Base-by-base conservation (phyloP, 2,329 filamentous ascomycete species). In the Pseudogymnoascus verrucosus region DNA sequence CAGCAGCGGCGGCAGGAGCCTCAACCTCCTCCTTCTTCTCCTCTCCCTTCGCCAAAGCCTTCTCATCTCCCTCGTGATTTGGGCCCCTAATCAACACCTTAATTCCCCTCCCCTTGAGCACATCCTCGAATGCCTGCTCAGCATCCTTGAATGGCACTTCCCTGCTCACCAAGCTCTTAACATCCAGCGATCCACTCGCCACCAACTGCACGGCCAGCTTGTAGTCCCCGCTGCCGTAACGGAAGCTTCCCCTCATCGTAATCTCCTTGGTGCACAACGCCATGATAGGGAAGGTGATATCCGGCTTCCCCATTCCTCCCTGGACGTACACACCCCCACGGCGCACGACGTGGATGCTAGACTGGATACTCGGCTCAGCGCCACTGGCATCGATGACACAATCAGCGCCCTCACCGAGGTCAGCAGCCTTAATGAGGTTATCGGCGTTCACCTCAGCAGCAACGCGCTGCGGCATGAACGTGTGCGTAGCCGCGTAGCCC, bases 241-340 rank as follows among this genome's bases (percentile, higher is more conserved):
- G 85, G 82, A 98, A 98, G 67, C 88, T 93, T 21, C 93, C 93
- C 73, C 89, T 90, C 57, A 90, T 83, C 10, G 88, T 96, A 61
- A 96, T 81, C 80, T 98, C 93, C 79, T 97, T 97, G 61, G 87
- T 82, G 75, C 92, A 96, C 73, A 96, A 81, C 4, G 90, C 89
- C 84, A 93, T 90, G 74, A 98, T 96, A 61, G 93, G 93, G 79
- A 97, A 96, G 7, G 78, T 89, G 75, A 97, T 93, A 72, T 96
- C 90, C 40, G 86, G 76, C 74, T 89, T 89, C 72, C 93, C 93
- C 91, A 97, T 96, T 63, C 93, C 93, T 65, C 87, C 91, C 78
- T 96, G 91, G 7, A 96, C 88, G 71, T 91, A 93, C 14, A 83
- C 87, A 34, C 90, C 90, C 63, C 90, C 90, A 57, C 80, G 80